A percentile compares a stretch with the other conserved stretches of the same genome.
Evolutionary conservation across 208 protist genomes (phyloP).

Genomic region (Trypanosoma cruzi): DNA sequence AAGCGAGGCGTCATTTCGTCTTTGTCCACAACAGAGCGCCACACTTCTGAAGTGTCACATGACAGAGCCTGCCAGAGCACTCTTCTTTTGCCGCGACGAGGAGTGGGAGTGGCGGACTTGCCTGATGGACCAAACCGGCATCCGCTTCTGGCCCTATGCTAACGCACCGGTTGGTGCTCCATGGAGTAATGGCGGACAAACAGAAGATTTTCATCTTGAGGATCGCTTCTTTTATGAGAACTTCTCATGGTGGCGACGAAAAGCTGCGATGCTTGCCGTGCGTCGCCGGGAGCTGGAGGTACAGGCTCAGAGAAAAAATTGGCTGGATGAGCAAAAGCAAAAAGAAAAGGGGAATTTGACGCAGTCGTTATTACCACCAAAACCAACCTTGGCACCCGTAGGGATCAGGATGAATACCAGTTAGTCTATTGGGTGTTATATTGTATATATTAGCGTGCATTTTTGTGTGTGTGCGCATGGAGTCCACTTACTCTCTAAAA

Average conservation of each 20-base stretch:
- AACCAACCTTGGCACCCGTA: slow-evolving; percentile 80
- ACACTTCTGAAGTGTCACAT: slow-evolving; percentile 93
- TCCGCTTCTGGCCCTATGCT: slow-evolving; percentile 92
- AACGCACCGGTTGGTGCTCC: slow-evolving; percentile 82
- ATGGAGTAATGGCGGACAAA: slow-evolving; percentile 91
- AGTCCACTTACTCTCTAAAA: not conserved
- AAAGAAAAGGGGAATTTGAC: slow-evolving; percentile 21
- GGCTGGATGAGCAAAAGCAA: slow-evolving; percentile 58
- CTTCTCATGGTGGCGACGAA: slow-evolving; percentile 82
- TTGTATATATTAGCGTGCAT: not conserved
- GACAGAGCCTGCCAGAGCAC: slow-evolving; percentile 87
- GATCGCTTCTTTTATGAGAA: slow-evolving; percentile 92
- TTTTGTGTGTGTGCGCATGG: not conserved
- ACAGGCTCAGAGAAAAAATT: slow-evolving; percentile 69
- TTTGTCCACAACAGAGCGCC: slow-evolving; percentile 90
- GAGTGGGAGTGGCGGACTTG: slow-evolving; percentile 94
- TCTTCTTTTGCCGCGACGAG: slow-evolving; percentile 92
- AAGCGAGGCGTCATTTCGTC: slow-evolving; percentile 83
- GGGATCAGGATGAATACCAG: slow-evolving; percentile 43
- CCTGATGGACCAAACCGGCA: slow-evolving; percentile 90
- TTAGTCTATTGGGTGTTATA: slow-evolving; percentile 4
- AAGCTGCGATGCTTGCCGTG: slow-evolving; percentile 81
- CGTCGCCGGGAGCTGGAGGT: slow-evolving; percentile 82
- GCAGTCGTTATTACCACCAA: slow-evolving; percentile 42
- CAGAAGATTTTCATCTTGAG: slow-evolving; percentile 92